These are phyloP conservation scores for Lipomyces yamanashiensis DNA, from an alignment of 805 yeast genomes.

Conservation along the genomic window DNA sequence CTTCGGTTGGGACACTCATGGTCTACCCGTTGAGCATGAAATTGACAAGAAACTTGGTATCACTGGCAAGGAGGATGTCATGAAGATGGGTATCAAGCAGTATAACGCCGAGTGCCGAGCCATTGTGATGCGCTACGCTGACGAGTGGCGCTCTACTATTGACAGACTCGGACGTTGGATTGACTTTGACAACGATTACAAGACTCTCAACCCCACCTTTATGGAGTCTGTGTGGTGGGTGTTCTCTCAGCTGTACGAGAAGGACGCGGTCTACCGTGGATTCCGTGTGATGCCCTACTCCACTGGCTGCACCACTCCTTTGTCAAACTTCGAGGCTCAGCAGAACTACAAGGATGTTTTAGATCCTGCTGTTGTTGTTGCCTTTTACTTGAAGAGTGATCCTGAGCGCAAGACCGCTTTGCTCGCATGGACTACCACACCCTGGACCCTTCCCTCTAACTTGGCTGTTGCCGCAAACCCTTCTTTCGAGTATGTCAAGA, in stretches of 20 bases:
- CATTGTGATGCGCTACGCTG: slow-evolving; percentile 96
- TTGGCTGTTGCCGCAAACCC: slow-evolving; percentile 92
- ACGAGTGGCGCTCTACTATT: slow-evolving; percentile 91
- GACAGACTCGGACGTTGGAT: slow-evolving; percentile 98
- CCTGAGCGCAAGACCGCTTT: slow-evolving; percentile 67
- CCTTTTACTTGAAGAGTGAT: slow-evolving; percentile 79
- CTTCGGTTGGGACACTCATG: slow-evolving; percentile 99
- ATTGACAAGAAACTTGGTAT: slow-evolving; percentile 97
- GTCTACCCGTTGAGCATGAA: slow-evolving; percentile 97
- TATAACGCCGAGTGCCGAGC: slow-evolving; percentile 94
- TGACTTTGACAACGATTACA: slow-evolving; percentile 89
- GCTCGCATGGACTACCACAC: slow-evolving; percentile 99
- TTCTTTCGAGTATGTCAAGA: slow-evolving; percentile 86
- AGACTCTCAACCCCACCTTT: slow-evolving; percentile 87
- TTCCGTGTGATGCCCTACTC: slow-evolving; percentile 98
- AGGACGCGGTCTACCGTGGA: slow-evolving; percentile 91
- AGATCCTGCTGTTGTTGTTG: slow-evolving; percentile 95
- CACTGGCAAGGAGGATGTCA: slow-evolving; percentile 90
- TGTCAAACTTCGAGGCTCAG: slow-evolving; percentile 97
- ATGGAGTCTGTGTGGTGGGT: slow-evolving; percentile 99
- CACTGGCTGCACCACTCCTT: slow-evolving; percentile 94
- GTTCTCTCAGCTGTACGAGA: slow-evolving; percentile 82
- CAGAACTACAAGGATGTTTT: slow-evolving; percentile 96
- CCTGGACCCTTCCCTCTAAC: slow-evolving; percentile 98
- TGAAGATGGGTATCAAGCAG: slow-evolving; percentile 89